Percentiles rank a stretch among this genome's conserved stretches.
Evolutionary conservation across 441 rosid species (phyloP).

Genomic region (Syzygium syzygioides): DNA sequence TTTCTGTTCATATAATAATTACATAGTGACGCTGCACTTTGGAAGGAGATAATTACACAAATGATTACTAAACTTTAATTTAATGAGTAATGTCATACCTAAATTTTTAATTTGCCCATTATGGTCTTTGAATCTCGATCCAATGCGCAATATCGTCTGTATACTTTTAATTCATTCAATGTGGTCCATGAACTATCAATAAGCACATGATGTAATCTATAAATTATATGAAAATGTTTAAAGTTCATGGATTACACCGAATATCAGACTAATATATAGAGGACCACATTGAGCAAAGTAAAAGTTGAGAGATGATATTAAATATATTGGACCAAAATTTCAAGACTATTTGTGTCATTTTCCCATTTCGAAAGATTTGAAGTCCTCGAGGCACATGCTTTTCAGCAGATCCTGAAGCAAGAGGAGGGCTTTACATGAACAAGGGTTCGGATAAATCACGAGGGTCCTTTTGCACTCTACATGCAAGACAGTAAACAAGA

Average conservation of each 20-base stretch:
- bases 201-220: fast-evolving
- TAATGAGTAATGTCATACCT: fast-evolving
- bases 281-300: background rate
- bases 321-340: background rate
- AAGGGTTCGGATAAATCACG: background rate
- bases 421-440: background rate
- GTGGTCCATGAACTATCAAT: background rate
- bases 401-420: background rate
- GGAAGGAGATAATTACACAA: fast-evolving
- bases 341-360: background rate
- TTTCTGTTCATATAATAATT: background rate
- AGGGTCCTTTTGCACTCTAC: background rate
- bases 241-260: background rate
- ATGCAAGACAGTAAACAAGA: background rate
- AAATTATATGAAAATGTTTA: background rate
- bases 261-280: background rate
- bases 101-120: background rate
- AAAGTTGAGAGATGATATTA: background rate
- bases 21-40: no score
- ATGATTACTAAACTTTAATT: background rate
- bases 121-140: no score
- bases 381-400: background rate
- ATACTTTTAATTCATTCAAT: background rate
- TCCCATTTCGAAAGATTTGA: background rate
- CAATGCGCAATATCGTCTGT: no score